phyloP scores from a whole-genome alignment of 179 eudicot genomes.

The Vitellaria paradoxa region DNA sequence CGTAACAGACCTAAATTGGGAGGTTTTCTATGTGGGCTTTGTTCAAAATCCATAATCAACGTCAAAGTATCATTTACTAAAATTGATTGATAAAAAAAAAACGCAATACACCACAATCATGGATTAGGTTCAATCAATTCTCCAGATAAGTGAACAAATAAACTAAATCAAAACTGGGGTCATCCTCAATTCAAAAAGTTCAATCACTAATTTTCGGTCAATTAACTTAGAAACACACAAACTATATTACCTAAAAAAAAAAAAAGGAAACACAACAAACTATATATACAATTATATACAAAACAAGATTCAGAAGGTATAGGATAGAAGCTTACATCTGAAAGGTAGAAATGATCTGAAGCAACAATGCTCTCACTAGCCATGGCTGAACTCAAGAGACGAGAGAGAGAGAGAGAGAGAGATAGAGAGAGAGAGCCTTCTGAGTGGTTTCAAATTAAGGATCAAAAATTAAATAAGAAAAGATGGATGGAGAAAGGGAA shows the following conservation, averaged over 20 bases:
- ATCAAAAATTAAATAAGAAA: not conserved
- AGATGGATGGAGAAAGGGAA: not conserved
- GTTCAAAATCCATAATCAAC: not conserved
- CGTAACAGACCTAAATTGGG: not conserved
- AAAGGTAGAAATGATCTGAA: constrained; percentile 25
- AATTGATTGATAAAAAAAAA: not conserved
- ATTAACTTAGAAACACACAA: not conserved
- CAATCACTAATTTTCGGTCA: not conserved
- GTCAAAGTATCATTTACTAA: not conserved
- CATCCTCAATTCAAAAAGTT: not conserved
- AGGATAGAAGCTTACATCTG: constrained; percentile 27
- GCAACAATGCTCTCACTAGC: constrained; percentile 30
- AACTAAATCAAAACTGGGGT: constrained; percentile 5
- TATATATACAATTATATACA: not conserved
- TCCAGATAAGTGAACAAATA: not conserved
- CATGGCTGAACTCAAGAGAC: constrained; percentile 22
- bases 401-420: not conserved
- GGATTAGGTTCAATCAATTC: not conserved
- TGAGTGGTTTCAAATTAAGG: not conserved
- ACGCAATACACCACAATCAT: constrained; percentile 6
- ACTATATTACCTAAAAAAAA: too few relatives aligned
- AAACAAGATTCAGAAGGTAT: not conserved
- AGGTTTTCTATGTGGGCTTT: not conserved
- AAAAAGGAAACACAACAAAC: not conserved
- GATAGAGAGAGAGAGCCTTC: not conserved